phyloP scores from a whole-genome alignment of 495 filamentous ascomycete genomes.

The Amphirosellinia nigrospora region DNA sequence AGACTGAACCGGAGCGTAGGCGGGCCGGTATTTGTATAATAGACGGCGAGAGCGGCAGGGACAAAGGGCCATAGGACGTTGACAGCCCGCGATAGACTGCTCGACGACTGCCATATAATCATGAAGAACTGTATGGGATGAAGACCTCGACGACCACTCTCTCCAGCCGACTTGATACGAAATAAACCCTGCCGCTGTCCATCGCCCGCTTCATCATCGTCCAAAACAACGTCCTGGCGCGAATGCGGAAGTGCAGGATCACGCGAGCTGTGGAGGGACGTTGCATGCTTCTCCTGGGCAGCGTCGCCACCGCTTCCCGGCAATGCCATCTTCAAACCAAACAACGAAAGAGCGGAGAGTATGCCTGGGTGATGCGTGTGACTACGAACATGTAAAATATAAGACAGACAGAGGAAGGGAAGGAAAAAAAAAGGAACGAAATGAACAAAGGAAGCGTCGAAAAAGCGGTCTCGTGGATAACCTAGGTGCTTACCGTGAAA shows the following conservation, averaged over 20 bases:
- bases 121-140: slow-evolving; percentile 49
- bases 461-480: slow-evolving; percentile 5
- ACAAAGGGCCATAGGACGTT: slow-evolving; percentile 64
- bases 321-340: slow-evolving; percentile 15
- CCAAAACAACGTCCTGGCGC: slow-evolving; percentile 30
- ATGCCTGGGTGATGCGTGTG: background rate
- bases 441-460: background rate
- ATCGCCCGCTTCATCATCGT: background rate
- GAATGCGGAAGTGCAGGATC: slow-evolving; percentile 32
- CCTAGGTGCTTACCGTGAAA: background rate
- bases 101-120: slow-evolving; percentile 51
- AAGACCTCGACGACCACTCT: slow-evolving; percentile 52
- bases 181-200: slow-evolving; percentile 21
- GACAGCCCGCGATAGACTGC: slow-evolving; percentile 46
- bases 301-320: slow-evolving; percentile 11
- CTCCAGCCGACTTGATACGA: slow-evolving; percentile 43
- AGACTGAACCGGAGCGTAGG: slow-evolving; percentile 49
- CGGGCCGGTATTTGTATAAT: slow-evolving; percentile 59
- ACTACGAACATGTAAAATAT: background rate
- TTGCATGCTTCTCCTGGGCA: slow-evolving; percentile 28
- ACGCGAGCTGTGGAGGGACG: slow-evolving; percentile 25
- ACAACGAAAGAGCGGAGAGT: background rate
- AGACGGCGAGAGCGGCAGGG: slow-evolving; percentile 57
- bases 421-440: background rate
- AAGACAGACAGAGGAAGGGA: background rate